These are phyloP conservation scores for Candida succiphila DNA, from an alignment of 805 yeast genomes.

Conservation along the genomic window DNA sequence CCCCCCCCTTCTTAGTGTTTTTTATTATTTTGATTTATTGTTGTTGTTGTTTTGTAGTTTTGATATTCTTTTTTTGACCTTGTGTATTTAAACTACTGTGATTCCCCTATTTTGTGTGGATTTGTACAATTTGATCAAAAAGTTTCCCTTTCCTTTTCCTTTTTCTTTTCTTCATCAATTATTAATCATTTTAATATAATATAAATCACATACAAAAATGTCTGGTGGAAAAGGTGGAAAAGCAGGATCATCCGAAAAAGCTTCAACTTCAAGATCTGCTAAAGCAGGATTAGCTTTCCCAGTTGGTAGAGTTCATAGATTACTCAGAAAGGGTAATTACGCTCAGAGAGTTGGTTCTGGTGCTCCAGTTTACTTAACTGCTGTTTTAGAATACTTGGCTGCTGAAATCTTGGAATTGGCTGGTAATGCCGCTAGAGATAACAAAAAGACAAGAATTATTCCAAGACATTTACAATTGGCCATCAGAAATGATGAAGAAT, in stretches of 20 bases:
- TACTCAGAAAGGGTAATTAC: slow-evolving; percentile 93
- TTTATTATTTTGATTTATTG: no score
- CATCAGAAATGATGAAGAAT: slow-evolving; percentile 97
- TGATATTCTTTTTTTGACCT: no score
- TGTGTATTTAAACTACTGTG: no score
- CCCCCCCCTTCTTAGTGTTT: no score
- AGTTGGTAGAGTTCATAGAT: slow-evolving; percentile 98
- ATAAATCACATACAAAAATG: slow-evolving; percentile 19
- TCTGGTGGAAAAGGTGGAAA: slow-evolving; percentile 83
- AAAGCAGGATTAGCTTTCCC: slow-evolving; percentile 99
- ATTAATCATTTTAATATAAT: background rate
- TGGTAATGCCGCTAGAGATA: slow-evolving; percentile 98
- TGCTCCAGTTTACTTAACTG: slow-evolving; percentile 97
- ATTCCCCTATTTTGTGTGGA: no score
- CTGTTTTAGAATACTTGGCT: slow-evolving; percentile 93
- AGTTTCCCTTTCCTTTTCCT: background rate
- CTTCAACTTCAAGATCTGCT: slow-evolving; percentile 95
- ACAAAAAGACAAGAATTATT: slow-evolving; percentile 95
- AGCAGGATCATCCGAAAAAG: slow-evolving; percentile 91
- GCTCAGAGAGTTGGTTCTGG: slow-evolving; percentile 99
- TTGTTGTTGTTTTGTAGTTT: no score
- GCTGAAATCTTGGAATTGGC: slow-evolving; percentile 98
- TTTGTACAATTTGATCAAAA: no score
- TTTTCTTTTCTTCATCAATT: background rate
- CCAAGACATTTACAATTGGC: slow-evolving; percentile 99